Base-by-base conservation (phyloP, 306 rosid species). In the Vigna unguiculata region DNA sequence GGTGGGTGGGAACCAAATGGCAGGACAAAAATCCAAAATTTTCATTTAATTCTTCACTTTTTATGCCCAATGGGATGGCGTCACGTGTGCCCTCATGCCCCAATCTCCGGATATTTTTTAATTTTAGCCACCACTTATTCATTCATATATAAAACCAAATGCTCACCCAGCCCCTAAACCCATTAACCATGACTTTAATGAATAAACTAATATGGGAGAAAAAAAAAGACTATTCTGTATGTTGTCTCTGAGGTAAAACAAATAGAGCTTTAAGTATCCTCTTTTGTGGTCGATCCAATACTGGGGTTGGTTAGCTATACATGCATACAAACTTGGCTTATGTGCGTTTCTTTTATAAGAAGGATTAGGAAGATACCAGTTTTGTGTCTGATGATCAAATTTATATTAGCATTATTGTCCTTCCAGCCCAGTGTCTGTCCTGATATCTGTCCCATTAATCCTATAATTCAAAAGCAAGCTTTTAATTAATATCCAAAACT, bases 1-100 rank as follows among this genome's bases (percentile, higher is more conserved):
- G 86, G 90, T 83, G 86, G 86, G 90, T 83, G 86, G 81, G 89
- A 80, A 80, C 78, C 85, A 85, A 78, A 73, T 79, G 71, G 70
- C 77, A 38, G n/a, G 32, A 74, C 77, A 84, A 88, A 45, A 83
- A 78, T 89, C 86, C 85, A 91, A 84, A 78, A 64, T 61, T 75
- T 72, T 51, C 38, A 53, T 80, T 69, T 32, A 53, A 58, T 71
- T 68, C 59, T 54, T 51, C 65, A 41, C 45, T 85, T 77, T 86
- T 67, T 58, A 64, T 71, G 72, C 47, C 88, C 85, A 87, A 79
- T 86, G 78, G 71, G 68, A 76, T 51, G 81, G 80, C 10, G 70
- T 68, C 81, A 84, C 74, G 84, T 83, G 40, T 22, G 48, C 52
- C 60, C 54, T 61, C 64, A 20, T 72, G 78, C 83, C 86, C 85